These are phyloP conservation scores for Acanthamoeba castellanii DNA, from an alignment of 208 protist species.

Conservation along the genomic window DNA sequence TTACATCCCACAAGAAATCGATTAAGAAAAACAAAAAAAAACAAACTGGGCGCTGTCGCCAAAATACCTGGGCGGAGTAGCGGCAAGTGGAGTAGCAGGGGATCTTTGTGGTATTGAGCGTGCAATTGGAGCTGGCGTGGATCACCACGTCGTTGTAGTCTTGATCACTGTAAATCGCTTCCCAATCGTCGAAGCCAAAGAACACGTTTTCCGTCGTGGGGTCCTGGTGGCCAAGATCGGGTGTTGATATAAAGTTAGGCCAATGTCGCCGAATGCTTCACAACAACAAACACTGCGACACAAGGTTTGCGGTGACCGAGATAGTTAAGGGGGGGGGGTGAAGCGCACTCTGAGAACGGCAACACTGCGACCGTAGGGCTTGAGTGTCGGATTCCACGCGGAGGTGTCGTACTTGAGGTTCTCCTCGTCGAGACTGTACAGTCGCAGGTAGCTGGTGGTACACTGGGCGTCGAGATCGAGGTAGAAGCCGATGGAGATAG, in stretches of 20 bases:
- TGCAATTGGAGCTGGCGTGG: not conserved
- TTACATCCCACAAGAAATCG: not conserved
- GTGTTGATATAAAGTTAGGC: no score
- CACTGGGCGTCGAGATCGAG: not conserved
- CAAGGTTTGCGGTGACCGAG: not conserved
- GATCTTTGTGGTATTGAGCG: not conserved
- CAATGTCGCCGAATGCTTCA: no score
- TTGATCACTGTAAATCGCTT: not conserved
- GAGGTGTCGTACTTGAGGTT: slow-evolving; percentile 1
- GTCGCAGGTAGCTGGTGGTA: not conserved
- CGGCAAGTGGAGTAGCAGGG: not conserved
- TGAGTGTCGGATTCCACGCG: not conserved
- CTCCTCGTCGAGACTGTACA: not conserved
- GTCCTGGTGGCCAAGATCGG: not conserved
- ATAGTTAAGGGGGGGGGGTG: not conserved
- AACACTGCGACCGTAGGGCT: not conserved
- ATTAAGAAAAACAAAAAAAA: not conserved
- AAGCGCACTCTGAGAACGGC: not conserved
- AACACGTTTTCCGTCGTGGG: not conserved
- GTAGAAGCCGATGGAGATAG: not conserved
- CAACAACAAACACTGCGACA: no score
- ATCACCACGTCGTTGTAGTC: slow-evolving; percentile 6
- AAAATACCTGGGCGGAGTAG: not conserved
- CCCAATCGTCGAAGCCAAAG: not conserved
- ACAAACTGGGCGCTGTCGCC: no score